Base-by-base conservation (phyloP, 495 filamentous ascomycete genomes). In the Platismatia glauca region DNA sequence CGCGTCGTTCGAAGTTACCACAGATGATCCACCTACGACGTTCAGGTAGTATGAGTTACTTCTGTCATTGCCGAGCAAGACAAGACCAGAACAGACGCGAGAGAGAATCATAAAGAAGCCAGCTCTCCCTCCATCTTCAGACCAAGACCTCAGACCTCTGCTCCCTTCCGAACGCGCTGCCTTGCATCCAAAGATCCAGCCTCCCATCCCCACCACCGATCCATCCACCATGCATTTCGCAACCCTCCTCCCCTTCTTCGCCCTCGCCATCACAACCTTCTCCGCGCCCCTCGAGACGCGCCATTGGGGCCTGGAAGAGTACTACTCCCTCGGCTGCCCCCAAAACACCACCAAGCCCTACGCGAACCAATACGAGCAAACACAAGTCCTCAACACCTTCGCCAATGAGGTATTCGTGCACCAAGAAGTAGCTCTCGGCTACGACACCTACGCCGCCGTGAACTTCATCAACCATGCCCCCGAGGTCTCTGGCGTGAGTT, bases 261-360 rank as follows among this genome's bases (percentile, higher is more conserved):
- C 39, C 12, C 34, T 77, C 69, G 56, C 56, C 56, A 62, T 71
- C 11, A 58, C 61, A 3, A 73, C 70, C 0, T 67, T 71, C 52
- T 34, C 62, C 1, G 39, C 56, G 16, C 31, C 39, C 33, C 13
- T 44, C 12, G 35, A 58, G 22, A 44, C 35, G 34, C 56, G 56
- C 24, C 31, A 4, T 6, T 39, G 34, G 31, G 39, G 39, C 20
- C 22, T 27, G 0, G 18, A 22, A 1, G 56, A 58, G 8, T 58
- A 58, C 34, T 58, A 58, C 34, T 27, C 56, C 20, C 56, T 58
- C 6, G 56, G 56, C 56, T 58, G 56, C 16, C 56, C 56, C 56
- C 39, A 3, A 22, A 53, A 53, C 29, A 58, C 56, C 56, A 58
- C 56, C 34, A 58, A 39, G 8, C 56, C 56, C 22, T 44, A 58